These are phyloP conservation scores for Ogataea siamensis DNA, from an alignment of 805 yeast species.

Conservation along the genomic window DNA sequence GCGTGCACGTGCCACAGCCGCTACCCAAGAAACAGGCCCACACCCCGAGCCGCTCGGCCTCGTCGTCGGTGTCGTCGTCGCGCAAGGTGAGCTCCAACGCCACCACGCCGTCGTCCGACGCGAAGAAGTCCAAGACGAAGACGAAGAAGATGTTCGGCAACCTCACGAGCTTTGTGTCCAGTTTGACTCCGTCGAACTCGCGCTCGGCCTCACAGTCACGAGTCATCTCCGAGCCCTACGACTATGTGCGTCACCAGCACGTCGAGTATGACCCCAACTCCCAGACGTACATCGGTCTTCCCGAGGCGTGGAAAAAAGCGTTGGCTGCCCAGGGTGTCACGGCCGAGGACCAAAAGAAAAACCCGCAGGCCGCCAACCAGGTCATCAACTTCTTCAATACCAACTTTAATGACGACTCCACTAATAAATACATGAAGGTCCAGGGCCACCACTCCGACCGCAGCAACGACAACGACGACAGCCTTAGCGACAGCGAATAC, in stretches of 20 bases:
- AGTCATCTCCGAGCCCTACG: slow-evolving; percentile 87
- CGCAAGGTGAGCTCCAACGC: slow-evolving; percentile 17
- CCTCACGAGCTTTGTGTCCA: slow-evolving; percentile 43
- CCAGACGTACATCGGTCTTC: slow-evolving; percentile 89
- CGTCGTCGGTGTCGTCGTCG: slow-evolving; percentile 17
- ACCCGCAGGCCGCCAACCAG: slow-evolving; percentile 80
- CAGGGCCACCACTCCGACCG: slow-evolving; percentile 20
- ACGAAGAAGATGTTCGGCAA: slow-evolving; percentile 58
- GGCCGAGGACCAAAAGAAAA: slow-evolving; percentile 80
- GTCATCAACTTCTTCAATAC: slow-evolving; percentile 31
- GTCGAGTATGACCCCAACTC: slow-evolving; percentile 84
- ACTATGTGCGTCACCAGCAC: slow-evolving; percentile 87
- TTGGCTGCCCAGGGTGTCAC: slow-evolving; percentile 85
- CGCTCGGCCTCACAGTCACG: slow-evolving; percentile 25
- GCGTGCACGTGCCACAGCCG: slow-evolving; percentile 1
- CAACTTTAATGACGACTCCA: slow-evolving; percentile 24
- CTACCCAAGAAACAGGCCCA: slow-evolving; percentile 1
- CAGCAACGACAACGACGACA: slow-evolving; percentile 24
- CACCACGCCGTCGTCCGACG: slow-evolving; percentile 15
- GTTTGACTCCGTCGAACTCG: slow-evolving; percentile 15
- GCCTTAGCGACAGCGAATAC: slow-evolving; percentile 18
- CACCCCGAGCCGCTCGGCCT: slow-evolving; percentile 12
- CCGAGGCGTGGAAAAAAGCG: slow-evolving; percentile 87
- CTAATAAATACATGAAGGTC: slow-evolving; percentile 32
- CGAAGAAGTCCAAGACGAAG: slow-evolving; percentile 37